Percentiles rank a stretch among this genome's conserved stretches.
Evolutionary conservation across 2,329 filamentous ascomycete genomes (phyloP).

Genomic region (Orbilia brochopaga): DNA sequence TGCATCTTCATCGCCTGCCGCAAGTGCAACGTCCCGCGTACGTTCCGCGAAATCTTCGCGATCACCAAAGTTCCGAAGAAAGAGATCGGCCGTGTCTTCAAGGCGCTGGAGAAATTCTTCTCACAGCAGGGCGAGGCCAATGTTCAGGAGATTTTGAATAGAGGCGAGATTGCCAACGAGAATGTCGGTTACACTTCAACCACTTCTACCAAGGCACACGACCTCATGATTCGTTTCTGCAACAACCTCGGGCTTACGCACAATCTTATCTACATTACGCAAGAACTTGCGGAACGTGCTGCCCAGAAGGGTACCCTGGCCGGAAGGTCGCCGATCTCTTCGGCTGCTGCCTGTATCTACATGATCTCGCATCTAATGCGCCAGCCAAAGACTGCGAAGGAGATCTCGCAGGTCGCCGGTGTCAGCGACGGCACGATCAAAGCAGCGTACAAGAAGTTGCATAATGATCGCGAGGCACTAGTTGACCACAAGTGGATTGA

Average conservation of each 20-base stretch:
- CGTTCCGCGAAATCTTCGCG: slow-evolving; percentile 92
- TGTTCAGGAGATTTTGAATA: slow-evolving; percentile 61
- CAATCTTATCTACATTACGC: slow-evolving; percentile 78
- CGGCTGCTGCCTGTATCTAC: slow-evolving; percentile 94
- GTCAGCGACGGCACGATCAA: slow-evolving; percentile 98
- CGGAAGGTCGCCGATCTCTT: slow-evolving; percentile 89
- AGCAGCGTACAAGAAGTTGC: slow-evolving; percentile 89
- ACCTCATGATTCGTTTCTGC: slow-evolving; percentile 89
- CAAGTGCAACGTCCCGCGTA: slow-evolving; percentile 82
- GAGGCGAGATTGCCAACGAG: slow-evolving; percentile 60
- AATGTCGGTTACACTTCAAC: slow-evolving; percentile 70
- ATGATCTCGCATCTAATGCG: slow-evolving; percentile 89
- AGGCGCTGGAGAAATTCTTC: slow-evolving; percentile 86
- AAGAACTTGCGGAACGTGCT: slow-evolving; percentile 77
- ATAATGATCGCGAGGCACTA: slow-evolving; percentile 73
- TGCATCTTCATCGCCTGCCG: slow-evolving; percentile 98
- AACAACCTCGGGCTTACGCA: slow-evolving; percentile 78
- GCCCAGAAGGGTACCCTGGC: slow-evolving; percentile 79
- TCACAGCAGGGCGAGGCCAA: slow-evolving; percentile 72
- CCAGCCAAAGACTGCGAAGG: slow-evolving; percentile 77
- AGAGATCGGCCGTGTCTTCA: slow-evolving; percentile 95
- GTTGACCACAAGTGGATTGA: slow-evolving; percentile 77
- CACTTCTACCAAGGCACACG: slow-evolving; percentile 77
- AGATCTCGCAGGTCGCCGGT: slow-evolving; percentile 81
- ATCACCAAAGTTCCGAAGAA: slow-evolving; percentile 95